phyloP scores from a whole-genome alignment of 768 basidiomycete genomes.

The Rhodosporidiobolus odoratus region DNA sequence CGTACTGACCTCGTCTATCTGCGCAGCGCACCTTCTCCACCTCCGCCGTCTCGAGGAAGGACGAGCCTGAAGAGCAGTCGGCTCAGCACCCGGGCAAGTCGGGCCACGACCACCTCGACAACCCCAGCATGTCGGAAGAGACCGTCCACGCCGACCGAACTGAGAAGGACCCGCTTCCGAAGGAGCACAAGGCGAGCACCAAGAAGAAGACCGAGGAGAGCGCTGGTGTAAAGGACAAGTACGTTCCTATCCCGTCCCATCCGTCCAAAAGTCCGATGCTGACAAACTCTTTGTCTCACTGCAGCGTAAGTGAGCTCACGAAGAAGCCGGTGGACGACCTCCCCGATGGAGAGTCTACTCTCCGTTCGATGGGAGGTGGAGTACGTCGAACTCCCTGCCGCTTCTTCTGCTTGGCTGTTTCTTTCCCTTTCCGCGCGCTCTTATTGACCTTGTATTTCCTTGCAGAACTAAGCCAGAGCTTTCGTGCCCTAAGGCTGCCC shows the following conservation, averaged over 20 bases:
- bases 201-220: slow-evolving; percentile 7
- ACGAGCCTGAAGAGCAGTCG: neutral
- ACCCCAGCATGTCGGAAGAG: slow-evolving; percentile 18
- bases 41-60: neutral
- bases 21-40: too few species aligned
- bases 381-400: neutral
- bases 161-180: slow-evolving; percentile 17
- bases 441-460: neutral
- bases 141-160: slow-evolving; percentile 22
- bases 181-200: neutral
- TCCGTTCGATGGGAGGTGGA: neutral
- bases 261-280: too few species aligned
- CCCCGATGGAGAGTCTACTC: slow-evolving; percentile 5
- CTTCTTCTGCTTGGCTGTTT: neutral
- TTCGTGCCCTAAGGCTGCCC: neutral
- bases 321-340: slow-evolving; percentile 2
- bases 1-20: too few species aligned
- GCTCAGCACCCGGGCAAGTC: slow-evolving; percentile 20
- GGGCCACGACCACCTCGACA: slow-evolving; percentile 30
- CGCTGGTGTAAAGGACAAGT: neutral
- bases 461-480: neutral
- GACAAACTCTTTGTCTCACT: neutral
- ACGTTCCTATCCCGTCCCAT: neutral
- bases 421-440: neutral
- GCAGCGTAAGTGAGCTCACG: neutral